Evolutionary conservation across 345 rosid genomes (phyloP), one percentile per base, ranked within the genome.

Genomic region (Eucalyptus curtisii): DNA sequence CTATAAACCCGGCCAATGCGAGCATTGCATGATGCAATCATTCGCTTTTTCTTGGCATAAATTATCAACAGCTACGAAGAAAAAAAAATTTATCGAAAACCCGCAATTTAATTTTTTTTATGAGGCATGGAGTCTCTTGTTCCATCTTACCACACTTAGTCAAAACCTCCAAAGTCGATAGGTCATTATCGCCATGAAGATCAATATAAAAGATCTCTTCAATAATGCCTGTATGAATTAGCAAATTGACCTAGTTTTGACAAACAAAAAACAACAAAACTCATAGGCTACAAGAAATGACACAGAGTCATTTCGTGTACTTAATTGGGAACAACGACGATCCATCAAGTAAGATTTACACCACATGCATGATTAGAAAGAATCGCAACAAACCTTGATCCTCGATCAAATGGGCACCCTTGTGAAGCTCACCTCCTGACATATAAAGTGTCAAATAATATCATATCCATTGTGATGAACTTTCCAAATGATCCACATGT

Each of bases 391-490:
- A 33, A 37, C 45, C 13, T 71, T 37, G 42, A 68, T 9, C 13
- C 44, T 33, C 20, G 13, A 76, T 76, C 25, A 5, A 20, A 71
- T 2, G 13, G 81, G 7, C 25, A 0, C 19, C 13, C 22, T 2
- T 9, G 3, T 19, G 14, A 17, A 13, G 4, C 25, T 37, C 2
- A 19, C 4, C 14, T 5, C 27, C 0, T 2, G 4, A 19, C 8
- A 37, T 71, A 7, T 19, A 20, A 71, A 19, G 8, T 2, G 2
- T 37, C 7, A 4, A 37, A 37, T 71, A 22, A 19, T 12, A 10
- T 37, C 4, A 37, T 12, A 71, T 66, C 3, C 4, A 31, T 3
- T 3, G 3, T 8, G 7, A 5, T 42, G 37, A 19, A 71, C 12
- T 37, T 71, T 71, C 8, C 25, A 19, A 10, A 37, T 19, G 45